A percentile compares a stretch with the other conserved stretches of the same genome.
Evolutionary conservation across 2,329 filamentous ascomycete genomes (phyloP).

Genomic region (Aureobasidium zeae): DNA sequence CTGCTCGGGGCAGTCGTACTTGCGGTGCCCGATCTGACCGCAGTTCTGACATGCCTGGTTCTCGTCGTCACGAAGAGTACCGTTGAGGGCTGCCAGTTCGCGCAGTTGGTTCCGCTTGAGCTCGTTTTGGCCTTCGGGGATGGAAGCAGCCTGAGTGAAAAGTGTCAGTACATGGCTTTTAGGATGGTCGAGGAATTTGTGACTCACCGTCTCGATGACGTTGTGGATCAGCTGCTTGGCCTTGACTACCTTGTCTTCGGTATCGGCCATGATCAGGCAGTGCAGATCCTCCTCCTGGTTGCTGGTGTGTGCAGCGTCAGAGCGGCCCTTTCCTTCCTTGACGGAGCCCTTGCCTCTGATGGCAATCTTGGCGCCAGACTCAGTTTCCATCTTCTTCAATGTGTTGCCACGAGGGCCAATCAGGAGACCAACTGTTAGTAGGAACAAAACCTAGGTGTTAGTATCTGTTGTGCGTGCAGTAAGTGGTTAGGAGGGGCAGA

Average conservation of each 20-base stretch:
- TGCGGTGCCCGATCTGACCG: conserved; percentile 96
- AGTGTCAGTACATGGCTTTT: conserved; percentile 24
- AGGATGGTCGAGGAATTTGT: background rate
- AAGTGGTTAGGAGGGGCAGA: conserved; percentile 12
- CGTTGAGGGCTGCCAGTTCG: conserved; percentile 95
- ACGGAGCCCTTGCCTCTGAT: conserved; percentile 99
- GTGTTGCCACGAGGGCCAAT: conserved; percentile 99
- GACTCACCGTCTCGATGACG: conserved; percentile 89
- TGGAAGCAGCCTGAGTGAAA: conserved; percentile 72
- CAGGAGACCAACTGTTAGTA: conserved; percentile 95
- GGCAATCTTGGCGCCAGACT: conserved; percentile 96
- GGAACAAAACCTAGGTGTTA: conserved; percentile 82
- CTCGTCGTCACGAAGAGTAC: conserved; percentile 96
- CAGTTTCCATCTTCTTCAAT: conserved; percentile 97
- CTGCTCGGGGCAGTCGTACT: conserved; percentile 96
- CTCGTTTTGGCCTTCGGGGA: conserved; percentile 97
- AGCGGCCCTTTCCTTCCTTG: conserved; percentile 98
- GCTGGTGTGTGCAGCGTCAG: conserved; percentile 96
- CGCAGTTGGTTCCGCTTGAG: conserved; percentile 97
- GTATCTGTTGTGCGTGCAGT: conserved; percentile 37
- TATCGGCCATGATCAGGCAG: conserved; percentile 99
- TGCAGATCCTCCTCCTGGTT: conserved; percentile 99
- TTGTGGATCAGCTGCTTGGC: conserved; percentile 98
- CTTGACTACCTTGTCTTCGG: conserved; percentile 98
- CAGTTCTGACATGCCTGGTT: conserved; percentile 99